Evolutionary conservation across 441 rosid species (phyloP), one percentile per base, ranked within the genome.

Genomic region (Erysimum cheiri): DNA sequence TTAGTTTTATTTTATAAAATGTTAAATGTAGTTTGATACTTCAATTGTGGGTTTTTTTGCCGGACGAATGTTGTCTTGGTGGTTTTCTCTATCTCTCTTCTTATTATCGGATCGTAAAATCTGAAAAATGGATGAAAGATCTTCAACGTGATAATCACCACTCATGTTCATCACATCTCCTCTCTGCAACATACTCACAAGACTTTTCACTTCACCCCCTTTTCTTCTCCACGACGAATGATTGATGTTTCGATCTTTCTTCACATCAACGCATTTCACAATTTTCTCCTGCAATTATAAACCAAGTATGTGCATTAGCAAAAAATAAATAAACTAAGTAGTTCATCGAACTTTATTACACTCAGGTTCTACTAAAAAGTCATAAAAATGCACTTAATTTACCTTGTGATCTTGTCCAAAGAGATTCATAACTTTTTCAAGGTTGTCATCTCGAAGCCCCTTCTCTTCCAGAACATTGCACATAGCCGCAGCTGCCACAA

Each of bases 401-500:
- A 87, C 93, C 85, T 83, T 80, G 2, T 72, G 84, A 13, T 76
- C 39, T 44, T 84, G 73, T 62, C 71, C 13, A 56, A 82, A 64
- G 32, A 73, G 71, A 29, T 56, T 77, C 78, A 71, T 64, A 31
- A 82, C 43, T 36, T 15, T 29, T 14, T 56, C 53, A 9, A 80
- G 24, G 9, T 67, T 72, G 3, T 47, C 60, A 3, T 44, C 57
- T 37, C 74, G 37, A 31, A 77, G 60, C 11, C 56, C 55, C 2
- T 32, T 8, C 15, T 82, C 87, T 28, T 58, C 82, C 6, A 84
- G 9, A 22, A 72, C 41, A 48, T 71, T 79, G 77, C 77, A 73
- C 5, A 88, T 53, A 33, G 86, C 84, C 4, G 93, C 74, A 14
- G 55, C 64, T 0, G 91, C 87, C 28, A 80, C 78, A 54, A 81